These are phyloP conservation scores for Saturnispora halmiae DNA, from an alignment of 805 yeast species.

Conservation along the genomic window DNA sequence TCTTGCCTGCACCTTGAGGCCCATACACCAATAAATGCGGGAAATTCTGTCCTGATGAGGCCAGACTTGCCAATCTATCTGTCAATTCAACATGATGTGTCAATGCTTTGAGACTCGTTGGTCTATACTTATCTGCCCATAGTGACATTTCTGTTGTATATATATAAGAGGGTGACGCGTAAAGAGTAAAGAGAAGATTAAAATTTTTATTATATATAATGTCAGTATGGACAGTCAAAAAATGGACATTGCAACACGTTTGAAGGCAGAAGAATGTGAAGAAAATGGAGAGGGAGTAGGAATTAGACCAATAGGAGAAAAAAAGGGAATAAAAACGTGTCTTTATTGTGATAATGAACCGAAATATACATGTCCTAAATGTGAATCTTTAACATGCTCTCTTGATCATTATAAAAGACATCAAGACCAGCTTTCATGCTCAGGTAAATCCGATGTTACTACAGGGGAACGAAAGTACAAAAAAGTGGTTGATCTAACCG, in stretches of 20 bases:
- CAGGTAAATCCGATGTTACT: constrained; percentile 48
- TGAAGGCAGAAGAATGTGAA: neutral
- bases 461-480: constrained; percentile 38
- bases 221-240: too few species aligned
- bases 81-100: constrained; percentile 64
- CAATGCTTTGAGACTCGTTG: constrained; percentile 52
- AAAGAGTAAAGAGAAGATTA: too few species aligned
- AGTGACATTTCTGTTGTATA: constrained; percentile 52
- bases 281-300: neutral
- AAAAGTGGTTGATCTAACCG: constrained; percentile 36
- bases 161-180: neutral
- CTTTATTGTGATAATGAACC: constrained; percentile 32
- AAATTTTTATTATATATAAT: neutral
- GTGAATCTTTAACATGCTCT: constrained; percentile 59
- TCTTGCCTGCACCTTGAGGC: constrained; percentile 95
- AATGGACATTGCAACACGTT: constrained; percentile 5
- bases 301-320: neutral
- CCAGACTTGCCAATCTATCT: constrained; percentile 38
- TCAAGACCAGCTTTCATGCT: constrained; percentile 51
- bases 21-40: constrained; percentile 93
- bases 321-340: constrained; percentile 1
- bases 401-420: constrained; percentile 64
- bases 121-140: constrained; percentile 96
- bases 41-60: constrained; percentile 62
- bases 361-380: constrained; percentile 78